Evolutionary conservation across 768 basidiomycete species (phyloP), one percentile per base, ranked within the genome.

Genomic region (Macrolepiota albuminosa): DNA sequence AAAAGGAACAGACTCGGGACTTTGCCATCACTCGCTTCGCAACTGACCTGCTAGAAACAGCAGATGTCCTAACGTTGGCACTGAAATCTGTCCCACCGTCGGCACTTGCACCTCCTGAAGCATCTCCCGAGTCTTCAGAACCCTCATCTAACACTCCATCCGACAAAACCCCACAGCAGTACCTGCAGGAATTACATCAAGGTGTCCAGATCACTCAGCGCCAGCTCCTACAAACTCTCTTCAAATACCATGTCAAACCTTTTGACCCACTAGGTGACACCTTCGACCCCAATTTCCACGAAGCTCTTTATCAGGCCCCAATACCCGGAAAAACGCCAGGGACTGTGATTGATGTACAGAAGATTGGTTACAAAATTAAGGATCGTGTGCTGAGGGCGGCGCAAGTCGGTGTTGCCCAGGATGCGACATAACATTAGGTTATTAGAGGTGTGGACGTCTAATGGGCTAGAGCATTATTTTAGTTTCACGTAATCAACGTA

Each of bases 201-300:
- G 97, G 97, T 43, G 94, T 99, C 40, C 87, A 90, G 65, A 85
- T 98, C 76, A 98, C 96, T 6, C 90, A 96, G 66, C 89, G 92
- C 54, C 84, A 90, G 61, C 83, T 98, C 43, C 81, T 95, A 9
- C 89, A 93, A 70, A 95, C 92, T 1, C 81, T 99, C 37, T 91
- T 87, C 78, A 88, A 93, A 75, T 93, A 95, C 75, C 89, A 95
- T 61, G 86, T 98, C 71, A 92, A 88, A 60, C 85, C 90, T 1
- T 97, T 94, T 68, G 93, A 97, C 71, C 93, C 95, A 14, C 88
- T 84, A 0, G 96, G 96, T 46, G 93, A 96, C 73, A 80, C 79
- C 64, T 99, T 99, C 68, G 95, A 99, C 74, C 96, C 97, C 16
- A 98, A 98, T 74, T 75, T 78, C 36, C 96, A 98, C 68, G 97